Base-by-base conservation (phyloP, 2,329 filamentous ascomycete species). In the Ceratocystis eucalypticola region DNA sequence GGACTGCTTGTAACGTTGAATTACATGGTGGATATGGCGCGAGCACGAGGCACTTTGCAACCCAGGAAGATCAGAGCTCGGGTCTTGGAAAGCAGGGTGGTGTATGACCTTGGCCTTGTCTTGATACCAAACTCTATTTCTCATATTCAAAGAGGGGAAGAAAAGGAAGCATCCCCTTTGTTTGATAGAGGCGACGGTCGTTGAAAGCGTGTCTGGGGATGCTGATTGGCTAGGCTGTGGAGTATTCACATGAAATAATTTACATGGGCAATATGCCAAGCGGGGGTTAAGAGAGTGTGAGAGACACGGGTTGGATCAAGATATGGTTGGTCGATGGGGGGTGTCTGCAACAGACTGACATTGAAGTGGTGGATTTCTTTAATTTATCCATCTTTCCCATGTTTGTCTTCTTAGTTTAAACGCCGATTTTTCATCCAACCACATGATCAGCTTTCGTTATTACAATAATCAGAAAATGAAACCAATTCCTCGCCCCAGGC, bases 101-200 rank as follows among this genome's bases (percentile, higher is more conserved):
- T 22, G n/a, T 28, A 55, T 28, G 8, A 6, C n/a, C 22, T 22
- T 55, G n/a, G 50, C 50, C 50, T 20, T 55, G 50, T 55, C 20
- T 55, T 55, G 50, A 22, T 55, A n/a, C 50, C 20, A 55, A 55
- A 55, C 50, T 55, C 22, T 55, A 55, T 55, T 55, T 55, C 22
- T 28, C 22, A 55, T 25, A 4, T 22, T 22, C 20, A 5, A 20
- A 55, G 22, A 55, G 10, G 4, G 3, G 50, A 55, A 20, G 25
- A 55, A 55, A 12, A 25, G 20, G 22, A 22, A 55, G 25, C 20
- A 55, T 28, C n/a, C 50, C 50, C 22, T 55, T 55, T 55, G 50
- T 55, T 55, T 25, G 50, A 8, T 25, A 25, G 50, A 22, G 50
- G 50, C 50, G 22, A 20, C 22, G 50, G 50, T 12, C 20, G 50